Evolutionary conservation across 2,329 filamentous ascomycete species (phyloP).

Genomic region (Monosporascus sp.): DNA sequence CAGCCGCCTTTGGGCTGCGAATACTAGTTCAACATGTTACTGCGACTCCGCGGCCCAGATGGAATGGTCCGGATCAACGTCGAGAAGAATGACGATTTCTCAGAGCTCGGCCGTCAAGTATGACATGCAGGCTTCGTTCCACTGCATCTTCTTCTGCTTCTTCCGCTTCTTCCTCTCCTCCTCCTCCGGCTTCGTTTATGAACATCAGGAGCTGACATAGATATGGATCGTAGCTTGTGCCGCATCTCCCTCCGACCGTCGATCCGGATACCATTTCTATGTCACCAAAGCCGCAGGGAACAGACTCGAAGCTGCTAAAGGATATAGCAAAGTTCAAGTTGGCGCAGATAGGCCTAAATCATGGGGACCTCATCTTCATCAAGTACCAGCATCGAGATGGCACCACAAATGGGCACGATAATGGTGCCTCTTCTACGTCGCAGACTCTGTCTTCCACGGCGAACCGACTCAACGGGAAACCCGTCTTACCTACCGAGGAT

Average conservation of each 20-base stretch:
- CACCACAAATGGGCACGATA: conserved; percentile 32
- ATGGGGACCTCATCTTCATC: conserved; percentile 88
- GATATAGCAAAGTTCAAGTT: conserved; percentile 54
- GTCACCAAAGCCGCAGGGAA: conserved; percentile 55
- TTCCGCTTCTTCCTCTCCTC: neutral
- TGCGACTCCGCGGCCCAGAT: conserved; percentile 85
- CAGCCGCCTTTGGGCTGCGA: too few species aligned
- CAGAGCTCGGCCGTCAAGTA: conserved; percentile 51
- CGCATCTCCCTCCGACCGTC: conserved; percentile 56
- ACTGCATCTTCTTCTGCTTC: neutral
- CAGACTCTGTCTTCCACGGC: conserved; percentile 38
- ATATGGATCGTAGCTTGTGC: conserved; percentile 53
- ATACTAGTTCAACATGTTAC: conserved; percentile 55
- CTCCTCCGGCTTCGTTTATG: neutral
- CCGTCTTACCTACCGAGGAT: conserved; percentile 64
- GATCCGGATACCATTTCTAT: conserved; percentile 55
- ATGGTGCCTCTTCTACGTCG: conserved; percentile 29
- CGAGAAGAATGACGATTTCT: conserved; percentile 69
- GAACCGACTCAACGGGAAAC: conserved; percentile 73
- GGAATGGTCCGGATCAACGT: conserved; percentile 85
- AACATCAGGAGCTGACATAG: conserved; percentile 6
- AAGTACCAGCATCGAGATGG: conserved; percentile 61
- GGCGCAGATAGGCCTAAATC: conserved; percentile 56
- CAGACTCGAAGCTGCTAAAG: conserved; percentile 51
- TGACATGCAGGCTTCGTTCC: conserved; percentile 2